Conservation (phyloP, 805 yeast species). For the Saturnispora quitensis region DNA sequence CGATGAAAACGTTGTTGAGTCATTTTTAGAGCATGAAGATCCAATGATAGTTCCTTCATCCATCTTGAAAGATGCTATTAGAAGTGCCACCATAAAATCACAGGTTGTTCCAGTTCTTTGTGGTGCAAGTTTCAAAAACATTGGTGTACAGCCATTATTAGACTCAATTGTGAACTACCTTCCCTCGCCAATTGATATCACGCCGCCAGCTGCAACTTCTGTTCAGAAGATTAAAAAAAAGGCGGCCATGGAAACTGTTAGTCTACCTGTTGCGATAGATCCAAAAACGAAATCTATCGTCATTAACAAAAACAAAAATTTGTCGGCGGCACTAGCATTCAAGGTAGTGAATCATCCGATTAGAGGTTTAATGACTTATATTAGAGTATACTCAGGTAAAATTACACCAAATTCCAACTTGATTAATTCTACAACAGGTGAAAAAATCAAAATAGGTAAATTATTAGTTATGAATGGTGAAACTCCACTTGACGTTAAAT, state of each 20-base stretch:
- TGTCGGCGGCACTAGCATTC: conserved; percentile 78
- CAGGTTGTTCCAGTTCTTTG: conserved; percentile 73
- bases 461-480: conserved; percentile 85
- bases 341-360: conserved; percentile 82
- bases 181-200: conserved; percentile 71
- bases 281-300: conserved; percentile 39
- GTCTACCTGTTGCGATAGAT: conserved; percentile 31
- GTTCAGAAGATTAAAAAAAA: conserved; percentile 15
- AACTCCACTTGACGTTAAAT: conserved; percentile 59
- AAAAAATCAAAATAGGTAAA: conserved; percentile 55
- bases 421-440: conserved; percentile 60
- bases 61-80: conserved; percentile 50
- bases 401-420: conserved; percentile 54
- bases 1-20: conserved; percentile 70
- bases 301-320: conserved; percentile 46
- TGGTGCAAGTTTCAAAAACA: conserved; percentile 86
- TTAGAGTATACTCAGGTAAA: conserved; percentile 81
- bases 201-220: conserved; percentile 42
- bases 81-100: conserved; percentile 50
- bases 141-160: conserved; percentile 90
- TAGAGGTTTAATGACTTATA: conserved; percentile 74
- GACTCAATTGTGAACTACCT: conserved; percentile 73
- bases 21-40: conserved; percentile 68
- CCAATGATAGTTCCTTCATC: conserved; percentile 54
- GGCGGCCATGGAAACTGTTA: neutral